Evolutionary conservation across 805 yeast genomes (phyloP), one percentile per base, ranked within the genome.

Genomic region (Komagataella ulmi): DNA sequence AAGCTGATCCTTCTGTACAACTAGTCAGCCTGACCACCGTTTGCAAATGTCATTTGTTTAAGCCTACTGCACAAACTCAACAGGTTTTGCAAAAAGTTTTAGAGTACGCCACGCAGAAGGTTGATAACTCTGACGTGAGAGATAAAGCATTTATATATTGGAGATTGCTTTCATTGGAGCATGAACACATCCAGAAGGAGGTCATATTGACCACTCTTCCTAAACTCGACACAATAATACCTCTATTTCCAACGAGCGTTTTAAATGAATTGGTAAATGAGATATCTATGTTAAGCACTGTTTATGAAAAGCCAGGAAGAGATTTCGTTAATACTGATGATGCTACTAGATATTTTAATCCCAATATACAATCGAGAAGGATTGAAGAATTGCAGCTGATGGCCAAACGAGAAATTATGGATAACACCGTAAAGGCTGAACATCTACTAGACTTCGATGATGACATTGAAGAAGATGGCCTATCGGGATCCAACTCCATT

Each of bases 401-500:
- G 57, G 96, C 97, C 8, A 81, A 79, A 57, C 81, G 80, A 53
- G 97, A 88, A 60, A 79, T 83, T 53, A 78, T 80, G 48, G 62
- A 63, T 19, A 75, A 72, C 52, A 77, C 76, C 48, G 77, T 75
- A 24, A 81, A 82, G 58, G 82, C 84, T 48, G 97, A 88, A 58
- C 88, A 87, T 58, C 72, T 93, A 57, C 76, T 91, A 50, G 96
- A 91, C 64, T 81, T 91, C 56, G 97, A 85, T 59, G 88, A 81
- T 54, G 88, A 80, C 48, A 77, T 70, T 17, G 70, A 57, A 47
- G 57, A 54, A 1, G 56, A 52, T 1, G 40, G 48, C 17, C 44
- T 50, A 19, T 24, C 55, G 14, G 65, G 54, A 5, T 47, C 50
- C 3, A 47, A 53, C 17, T 52, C 62, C 8, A 58, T 58, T 3